Evolutionary conservation across 2,329 filamentous ascomycete species (phyloP).

Genomic region (Monosporascus ibericus): DNA sequence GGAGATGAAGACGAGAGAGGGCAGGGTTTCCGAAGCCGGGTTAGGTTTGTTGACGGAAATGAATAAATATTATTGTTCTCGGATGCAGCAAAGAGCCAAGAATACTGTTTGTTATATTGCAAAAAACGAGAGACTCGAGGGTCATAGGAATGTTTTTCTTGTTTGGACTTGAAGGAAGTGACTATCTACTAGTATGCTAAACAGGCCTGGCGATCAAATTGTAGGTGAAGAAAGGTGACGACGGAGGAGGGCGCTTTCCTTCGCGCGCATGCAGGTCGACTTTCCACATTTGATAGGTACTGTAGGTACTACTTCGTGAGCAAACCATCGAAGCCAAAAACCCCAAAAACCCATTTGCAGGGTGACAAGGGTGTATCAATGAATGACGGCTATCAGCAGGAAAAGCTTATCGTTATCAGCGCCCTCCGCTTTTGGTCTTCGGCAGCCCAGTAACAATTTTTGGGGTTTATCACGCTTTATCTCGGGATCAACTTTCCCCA

Average conservation of each 20-base stretch:
- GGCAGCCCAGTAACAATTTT: neutral
- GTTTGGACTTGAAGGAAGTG: neutral
- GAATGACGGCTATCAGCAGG: neutral
- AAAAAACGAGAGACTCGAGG: constrained; percentile 13
- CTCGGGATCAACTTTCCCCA: neutral
- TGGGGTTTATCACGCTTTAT: neutral
- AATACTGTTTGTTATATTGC: constrained; percentile 6
- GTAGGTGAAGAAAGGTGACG: neutral
- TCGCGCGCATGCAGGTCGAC: neutral
- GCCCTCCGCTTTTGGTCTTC: neutral
- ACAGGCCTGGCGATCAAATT: neutral
- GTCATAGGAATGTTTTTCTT: constrained; percentile 7
- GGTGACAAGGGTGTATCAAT: neutral
- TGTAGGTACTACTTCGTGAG: no score
- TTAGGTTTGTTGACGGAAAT: neutral
- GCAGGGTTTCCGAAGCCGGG: neutral
- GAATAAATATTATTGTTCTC: constrained; percentile 7
- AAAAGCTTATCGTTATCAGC: neutral
- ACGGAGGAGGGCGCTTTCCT: neutral
- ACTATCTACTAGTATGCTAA: neutral
- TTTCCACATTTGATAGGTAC: neutral
- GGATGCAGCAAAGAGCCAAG: constrained; percentile 4
- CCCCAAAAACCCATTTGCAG: neutral
- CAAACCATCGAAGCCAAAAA: neutral
- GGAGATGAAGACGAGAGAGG: neutral